These are phyloP conservation scores for Mycosphaerella sp. DNA, from an alignment of 2,329 filamentous ascomycete genomes.

Conservation along the genomic window DNA sequence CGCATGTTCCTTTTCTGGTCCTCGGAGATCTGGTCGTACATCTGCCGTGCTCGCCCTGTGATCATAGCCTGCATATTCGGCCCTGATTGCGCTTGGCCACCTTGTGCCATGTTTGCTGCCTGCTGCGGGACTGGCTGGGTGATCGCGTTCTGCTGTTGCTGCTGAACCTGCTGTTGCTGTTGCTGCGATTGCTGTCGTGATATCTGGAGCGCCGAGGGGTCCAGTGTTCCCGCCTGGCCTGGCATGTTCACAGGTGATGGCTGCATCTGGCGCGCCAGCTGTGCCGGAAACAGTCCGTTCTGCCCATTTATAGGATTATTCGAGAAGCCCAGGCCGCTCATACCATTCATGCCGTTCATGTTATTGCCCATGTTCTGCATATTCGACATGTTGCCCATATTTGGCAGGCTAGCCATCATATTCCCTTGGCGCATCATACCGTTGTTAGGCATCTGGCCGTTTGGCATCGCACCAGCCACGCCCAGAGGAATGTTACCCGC, in stretches of 20 bases:
- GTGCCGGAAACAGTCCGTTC: constrained; percentile 24
- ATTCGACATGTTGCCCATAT: constrained; percentile 32
- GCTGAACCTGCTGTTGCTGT: constrained; percentile 28
- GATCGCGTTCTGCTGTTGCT: constrained; percentile 23
- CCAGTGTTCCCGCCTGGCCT: constrained; percentile 20
- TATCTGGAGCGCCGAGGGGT: constrained; percentile 26
- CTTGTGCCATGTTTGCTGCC: constrained; percentile 15
- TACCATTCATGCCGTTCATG: constrained; percentile 23
- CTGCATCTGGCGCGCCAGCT: constrained; percentile 29
- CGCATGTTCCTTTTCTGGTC: constrained; percentile 23
- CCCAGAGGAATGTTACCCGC: constrained; percentile 13
- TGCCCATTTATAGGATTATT: constrained; percentile 23
- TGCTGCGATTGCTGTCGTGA: constrained; percentile 22
- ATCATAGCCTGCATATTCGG: constrained; percentile 15
- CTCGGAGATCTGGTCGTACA: constrained; percentile 25
- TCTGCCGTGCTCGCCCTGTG: constrained; percentile 16
- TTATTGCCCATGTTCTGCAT: constrained; percentile 21
- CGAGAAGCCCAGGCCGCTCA: constrained; percentile 21
- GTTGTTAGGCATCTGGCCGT: constrained; percentile 13
- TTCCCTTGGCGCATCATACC: constrained; percentile 16
- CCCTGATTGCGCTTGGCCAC: constrained; percentile 9
- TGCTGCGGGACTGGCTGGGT: constrained; percentile 15
- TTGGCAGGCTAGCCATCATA: constrained; percentile 32
- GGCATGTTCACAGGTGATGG: constrained; percentile 24
- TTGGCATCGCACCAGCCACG: constrained; percentile 13